Conservation (phyloP, 2,329 filamentous ascomycete species). For the Ophiocordyceps unilateralis region DNA sequence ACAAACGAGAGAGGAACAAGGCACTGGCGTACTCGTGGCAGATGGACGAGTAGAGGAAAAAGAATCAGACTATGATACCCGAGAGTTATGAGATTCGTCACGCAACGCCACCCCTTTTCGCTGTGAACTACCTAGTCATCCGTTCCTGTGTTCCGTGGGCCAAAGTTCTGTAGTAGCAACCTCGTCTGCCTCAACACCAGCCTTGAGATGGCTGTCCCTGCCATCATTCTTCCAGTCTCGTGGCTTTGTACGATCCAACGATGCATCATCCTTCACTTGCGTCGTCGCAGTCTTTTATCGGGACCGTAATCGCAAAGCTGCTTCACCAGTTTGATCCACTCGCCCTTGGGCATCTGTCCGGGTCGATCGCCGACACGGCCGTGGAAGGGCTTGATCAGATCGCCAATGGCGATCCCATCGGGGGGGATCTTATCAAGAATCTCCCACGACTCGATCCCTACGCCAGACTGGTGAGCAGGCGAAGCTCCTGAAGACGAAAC, state of each 20-base stretch:
- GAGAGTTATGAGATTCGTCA: conserved; percentile 7
- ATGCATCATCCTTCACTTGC: conserved; percentile 5
- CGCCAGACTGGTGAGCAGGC: conserved; percentile 16
- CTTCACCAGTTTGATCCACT: conserved; percentile 44
- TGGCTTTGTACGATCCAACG: not conserved
- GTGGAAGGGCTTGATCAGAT: conserved; percentile 36
- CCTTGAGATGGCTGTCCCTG: no score
- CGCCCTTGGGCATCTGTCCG: conserved; percentile 31
- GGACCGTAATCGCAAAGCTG: conserved; percentile 32
- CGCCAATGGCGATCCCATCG: conserved; percentile 35
- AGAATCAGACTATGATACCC: conserved; percentile 4
- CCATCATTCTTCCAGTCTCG: not conserved
- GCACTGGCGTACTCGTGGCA: conserved; percentile 86
- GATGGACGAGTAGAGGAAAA: conserved; percentile 58
- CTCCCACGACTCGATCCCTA: conserved; percentile 29
- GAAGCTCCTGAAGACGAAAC: conserved; percentile 9
- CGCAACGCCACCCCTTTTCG: not conserved
- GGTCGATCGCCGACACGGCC: conserved; percentile 33
- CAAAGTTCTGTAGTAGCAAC: not conserved
- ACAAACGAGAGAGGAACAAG: conserved; percentile 57
- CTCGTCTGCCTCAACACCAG: not conserved
- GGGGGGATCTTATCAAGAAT: conserved; percentile 36
- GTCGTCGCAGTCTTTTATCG: conserved; percentile 34
- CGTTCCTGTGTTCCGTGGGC: not conserved
- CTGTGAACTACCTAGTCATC: not conserved